Evolutionary conservation across 2,329 filamentous ascomycete species (phyloP).

Genomic region (Phoma herbarum): DNA sequence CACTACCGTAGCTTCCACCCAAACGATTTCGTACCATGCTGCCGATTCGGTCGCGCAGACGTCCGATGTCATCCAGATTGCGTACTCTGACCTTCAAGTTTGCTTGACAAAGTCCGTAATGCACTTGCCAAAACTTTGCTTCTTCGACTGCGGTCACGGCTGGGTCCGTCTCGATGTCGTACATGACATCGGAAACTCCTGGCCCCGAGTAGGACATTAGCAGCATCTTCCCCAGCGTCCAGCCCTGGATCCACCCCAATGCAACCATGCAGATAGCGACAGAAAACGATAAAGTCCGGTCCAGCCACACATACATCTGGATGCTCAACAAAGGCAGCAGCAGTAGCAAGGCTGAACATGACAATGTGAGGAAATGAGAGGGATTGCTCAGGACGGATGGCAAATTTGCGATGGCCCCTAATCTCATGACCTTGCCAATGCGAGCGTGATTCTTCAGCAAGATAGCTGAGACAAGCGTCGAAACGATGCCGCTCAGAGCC

Average conservation of each 20-base stretch:
- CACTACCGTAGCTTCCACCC: slow-evolving; percentile 85
- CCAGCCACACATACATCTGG: slow-evolving; percentile 82
- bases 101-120: slow-evolving; percentile 96
- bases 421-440: slow-evolving; percentile 89
- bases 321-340: slow-evolving; percentile 83
- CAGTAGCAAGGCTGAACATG: slow-evolving; percentile 81
- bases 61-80: slow-evolving; percentile 70
- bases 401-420: slow-evolving; percentile 81
- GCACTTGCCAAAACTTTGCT: slow-evolving; percentile 97
- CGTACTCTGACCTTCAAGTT: slow-evolving; percentile 82
- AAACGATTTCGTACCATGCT: slow-evolving; percentile 84
- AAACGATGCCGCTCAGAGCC: slow-evolving; percentile 79
- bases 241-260: slow-evolving; percentile 82
- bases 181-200: slow-evolving; percentile 76
- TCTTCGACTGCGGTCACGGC: slow-evolving; percentile 82
- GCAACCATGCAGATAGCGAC: slow-evolving; percentile 90
- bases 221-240: slow-evolving; percentile 89
- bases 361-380: slow-evolving; percentile 91
- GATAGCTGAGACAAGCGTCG: slow-evolving; percentile 86
- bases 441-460: slow-evolving; percentile 88
- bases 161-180: slow-evolving; percentile 83
- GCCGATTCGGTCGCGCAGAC: slow-evolving; percentile 77
- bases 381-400: slow-evolving; percentile 92
- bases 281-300: slow-evolving; percentile 79
- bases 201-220: slow-evolving; percentile 83